A percentile compares a stretch with the other conserved stretches of the same genome.
These are phyloP conservation scores for Penicillium sp. DNA, from an alignment of 2,329 filamentous ascomycete genomes.

Conservation along the genomic window DNA sequence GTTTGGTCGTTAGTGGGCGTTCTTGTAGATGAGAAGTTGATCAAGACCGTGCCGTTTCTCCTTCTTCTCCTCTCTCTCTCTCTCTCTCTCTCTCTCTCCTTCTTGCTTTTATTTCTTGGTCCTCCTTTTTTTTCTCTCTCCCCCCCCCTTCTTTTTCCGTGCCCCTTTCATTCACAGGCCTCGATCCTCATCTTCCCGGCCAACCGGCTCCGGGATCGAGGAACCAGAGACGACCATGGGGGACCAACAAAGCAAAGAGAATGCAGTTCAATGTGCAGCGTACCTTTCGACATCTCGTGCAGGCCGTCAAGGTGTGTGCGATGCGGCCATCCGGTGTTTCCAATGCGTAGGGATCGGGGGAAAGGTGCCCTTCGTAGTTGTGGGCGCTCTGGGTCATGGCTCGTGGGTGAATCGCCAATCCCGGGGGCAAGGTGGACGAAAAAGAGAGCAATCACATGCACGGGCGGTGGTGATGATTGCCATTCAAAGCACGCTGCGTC, in stretches of 20 bases:
- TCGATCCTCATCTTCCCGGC: no score
- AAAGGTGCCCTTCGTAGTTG: constrained; percentile 10
- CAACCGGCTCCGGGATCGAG: not conserved
- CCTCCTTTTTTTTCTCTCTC: no score
- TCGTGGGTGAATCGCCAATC: constrained; percentile 9
- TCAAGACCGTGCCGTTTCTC: no score
- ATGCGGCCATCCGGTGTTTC: constrained; percentile 35
- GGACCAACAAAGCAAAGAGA: not conserved
- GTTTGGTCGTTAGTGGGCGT: constrained; percentile 7
- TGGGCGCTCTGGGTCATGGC: constrained; percentile 21
- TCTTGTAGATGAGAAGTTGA: not conserved
- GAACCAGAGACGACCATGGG: no score
- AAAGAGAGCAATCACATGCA: constrained; percentile 17
- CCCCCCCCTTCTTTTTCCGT: no score
- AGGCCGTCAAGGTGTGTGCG: constrained; percentile 46
- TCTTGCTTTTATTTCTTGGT: no score
- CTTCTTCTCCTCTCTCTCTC: no score
- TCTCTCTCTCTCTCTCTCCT: no score
- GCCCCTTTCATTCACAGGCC: no score
- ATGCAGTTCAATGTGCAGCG: constrained; percentile 15
- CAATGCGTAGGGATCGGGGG: constrained; percentile 22
- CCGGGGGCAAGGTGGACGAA: constrained; percentile 1
- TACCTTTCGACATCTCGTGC: constrained; percentile 47
- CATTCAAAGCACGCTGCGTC: constrained; percentile 7
- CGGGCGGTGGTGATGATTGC: constrained; percentile 3